A percentile compares a stretch with the other conserved stretches of the same genome.
These are phyloP conservation scores for Penicillium pulvis DNA, from an alignment of 495 filamentous ascomycete species.

Conservation along the genomic window DNA sequence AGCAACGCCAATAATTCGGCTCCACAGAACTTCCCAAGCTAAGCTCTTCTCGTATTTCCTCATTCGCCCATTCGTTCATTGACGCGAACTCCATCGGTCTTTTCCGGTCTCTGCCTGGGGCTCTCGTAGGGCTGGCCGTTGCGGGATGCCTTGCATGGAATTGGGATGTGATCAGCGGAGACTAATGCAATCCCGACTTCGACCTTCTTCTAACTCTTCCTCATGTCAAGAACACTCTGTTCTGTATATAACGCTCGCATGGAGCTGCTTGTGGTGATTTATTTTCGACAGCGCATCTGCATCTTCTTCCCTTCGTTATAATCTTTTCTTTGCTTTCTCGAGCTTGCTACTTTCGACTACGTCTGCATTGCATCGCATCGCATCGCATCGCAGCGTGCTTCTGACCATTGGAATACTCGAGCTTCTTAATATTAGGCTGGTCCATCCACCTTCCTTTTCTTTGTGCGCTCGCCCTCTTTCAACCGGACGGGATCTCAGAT, in stretches of 20 bases:
- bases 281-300: conserved; percentile 1
- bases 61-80: conserved; percentile 15
- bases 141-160: conserved; percentile 21
- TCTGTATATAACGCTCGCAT: conserved; percentile 6
- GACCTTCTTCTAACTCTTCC: neutral
- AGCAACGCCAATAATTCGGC: neutral
- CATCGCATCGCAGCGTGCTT: neutral
- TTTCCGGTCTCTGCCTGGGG: conserved; percentile 31
- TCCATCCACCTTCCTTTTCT: conserved; percentile 1
- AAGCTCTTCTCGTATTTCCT: conserved; percentile 9
- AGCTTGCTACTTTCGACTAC: neutral
- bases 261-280: neutral
- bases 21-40: conserved; percentile 5
- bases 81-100: conserved; percentile 18
- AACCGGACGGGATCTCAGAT: neutral
- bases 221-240: neutral
- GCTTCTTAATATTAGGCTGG: conserved; percentile 8
- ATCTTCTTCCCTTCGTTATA: conserved; percentile 1
- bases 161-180: neutral
- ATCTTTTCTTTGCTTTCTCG: neutral
- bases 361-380: conserved; percentile 6
- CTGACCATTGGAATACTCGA: neutral
- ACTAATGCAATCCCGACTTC: neutral
- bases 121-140: conserved; percentile 27
- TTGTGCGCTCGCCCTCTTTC: conserved; percentile 6